Conservation (phyloP, 202 grass and related monocot genomes). For the Tripidium arundinaceum region DNA sequence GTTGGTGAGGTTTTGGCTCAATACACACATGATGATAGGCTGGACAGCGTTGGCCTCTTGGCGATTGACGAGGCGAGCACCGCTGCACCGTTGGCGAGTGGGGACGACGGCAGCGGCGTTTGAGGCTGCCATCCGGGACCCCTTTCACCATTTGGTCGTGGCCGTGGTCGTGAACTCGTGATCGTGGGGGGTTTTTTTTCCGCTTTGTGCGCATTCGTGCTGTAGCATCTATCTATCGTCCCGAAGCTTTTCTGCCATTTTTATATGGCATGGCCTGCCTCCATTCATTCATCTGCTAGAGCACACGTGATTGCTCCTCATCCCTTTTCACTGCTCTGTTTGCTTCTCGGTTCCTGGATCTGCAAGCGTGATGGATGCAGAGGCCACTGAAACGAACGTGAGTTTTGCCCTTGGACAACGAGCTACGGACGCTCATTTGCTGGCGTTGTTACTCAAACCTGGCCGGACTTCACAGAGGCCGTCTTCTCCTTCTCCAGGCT, state of each 20-base stretch:
- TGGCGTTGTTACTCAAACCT: background rate
- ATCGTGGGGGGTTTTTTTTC: too few relatives aligned
- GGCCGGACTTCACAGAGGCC: background rate
- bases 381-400: too few relatives aligned
- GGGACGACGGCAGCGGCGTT: background rate
- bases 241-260: too few relatives aligned
- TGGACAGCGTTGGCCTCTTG: background rate
- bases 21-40: slow-evolving; percentile 20
- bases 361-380: too few relatives aligned
- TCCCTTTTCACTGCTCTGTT: too few relatives aligned
- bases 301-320: too few relatives aligned
- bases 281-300: background rate
- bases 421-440: background rate
- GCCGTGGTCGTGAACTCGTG: too few relatives aligned
- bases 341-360: too few relatives aligned
- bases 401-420: background rate
- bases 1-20: slow-evolving; percentile 17
- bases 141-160: background rate
- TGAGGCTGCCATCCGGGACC: background rate
- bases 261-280: background rate
- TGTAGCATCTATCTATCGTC: background rate
- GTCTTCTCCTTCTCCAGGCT: too few relatives aligned
- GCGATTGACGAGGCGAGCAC: background rate
- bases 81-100: background rate
- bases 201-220: background rate